Evolutionary conservation across 176 grass and related monocot genomes (phyloP), one percentile per base, ranked within the genome.

Genomic region (Juncus effusus): DNA sequence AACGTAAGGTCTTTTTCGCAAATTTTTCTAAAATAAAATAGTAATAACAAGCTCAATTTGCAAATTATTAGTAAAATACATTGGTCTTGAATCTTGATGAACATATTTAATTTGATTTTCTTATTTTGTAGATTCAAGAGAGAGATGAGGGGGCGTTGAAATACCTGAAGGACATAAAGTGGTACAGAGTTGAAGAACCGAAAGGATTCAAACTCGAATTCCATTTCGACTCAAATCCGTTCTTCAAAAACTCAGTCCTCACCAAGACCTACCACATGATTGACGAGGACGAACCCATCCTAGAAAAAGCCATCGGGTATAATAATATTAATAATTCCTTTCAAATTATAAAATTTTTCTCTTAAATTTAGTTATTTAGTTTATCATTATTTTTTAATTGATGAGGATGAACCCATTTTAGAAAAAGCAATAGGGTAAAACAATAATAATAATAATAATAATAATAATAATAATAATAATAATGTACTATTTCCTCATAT

Each of bases 161-260:
- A 74, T 90, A 64, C 61, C 86, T 93, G 19, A 99, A 99, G 70
- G 94, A 99, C 57, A 93, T 99, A 67, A 99, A 93, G 68, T 99
- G 89, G 85, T 80, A 47, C 65, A 80, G 78, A 65, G 84, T 84
- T 36, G 84, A 74, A 42, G 72, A 99, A 16, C 85, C 78, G 0
- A 93, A 89, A 78, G 89, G 94, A 38, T 99, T 99, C 79, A 99
- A 99, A 82, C 78, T 99, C 42, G 89, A 99, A 56, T 99, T 99
- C 62, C 70, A 80, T 65, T 99, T 99, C 0, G 81, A 93, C 45
- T 54, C 78, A 1, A 93, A 99, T 76, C 83, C 85, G 40, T 90
- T 88, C 69, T 99, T 99, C 64, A 93, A 93, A 83, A 99, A 93
- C 39, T 61, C 80, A 15, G 72, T 93, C 45, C 78, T 99, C 62